These are phyloP conservation scores for Penicillium mononematosum DNA, from an alignment of 495 filamentous ascomycete species.

Conservation along the genomic window DNA sequence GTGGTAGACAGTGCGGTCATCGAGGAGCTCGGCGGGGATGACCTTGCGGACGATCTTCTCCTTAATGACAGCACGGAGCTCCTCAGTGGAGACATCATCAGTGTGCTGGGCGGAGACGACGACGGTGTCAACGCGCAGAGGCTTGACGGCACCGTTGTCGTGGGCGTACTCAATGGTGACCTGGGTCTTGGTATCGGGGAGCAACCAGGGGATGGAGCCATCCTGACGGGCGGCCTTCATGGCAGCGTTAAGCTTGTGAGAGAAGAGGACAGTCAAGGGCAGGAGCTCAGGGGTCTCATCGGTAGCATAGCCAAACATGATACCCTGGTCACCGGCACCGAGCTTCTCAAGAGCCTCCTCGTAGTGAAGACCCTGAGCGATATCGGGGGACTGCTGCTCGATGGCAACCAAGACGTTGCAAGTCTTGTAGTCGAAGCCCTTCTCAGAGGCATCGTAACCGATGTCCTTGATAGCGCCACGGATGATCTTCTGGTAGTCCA, in stretches of 20 bases:
- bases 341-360: slow-evolving; percentile 96
- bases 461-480: slow-evolving; percentile 96
- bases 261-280: slow-evolving; percentile 85
- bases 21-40: slow-evolving; percentile 88
- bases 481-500: slow-evolving; percentile 98
- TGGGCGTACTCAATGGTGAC: slow-evolving; percentile 98
- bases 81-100: slow-evolving; percentile 84
- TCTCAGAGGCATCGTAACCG: slow-evolving; percentile 92
- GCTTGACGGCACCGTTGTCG: slow-evolving; percentile 90
- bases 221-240: slow-evolving; percentile 86
- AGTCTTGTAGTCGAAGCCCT: slow-evolving; percentile 99
- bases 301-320: slow-evolving; percentile 99
- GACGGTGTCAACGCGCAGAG: slow-evolving; percentile 89
- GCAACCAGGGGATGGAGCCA: slow-evolving; percentile 87
- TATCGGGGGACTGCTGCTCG: slow-evolving; percentile 98
- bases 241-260: slow-evolving; percentile 92
- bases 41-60: slow-evolving; percentile 96
- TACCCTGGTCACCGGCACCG: slow-evolving; percentile 98
- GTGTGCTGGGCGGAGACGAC: slow-evolving; percentile 96
- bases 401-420: slow-evolving; percentile 98
- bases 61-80: slow-evolving; percentile 89
- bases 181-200: slow-evolving; percentile 99
- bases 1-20: slow-evolving; percentile 92
- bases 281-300: slow-evolving; percentile 98
- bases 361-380: slow-evolving; percentile 96